phyloP scores from a whole-genome alignment of 495 filamentous ascomycete species.

The Gamarada debralockiae region DNA sequence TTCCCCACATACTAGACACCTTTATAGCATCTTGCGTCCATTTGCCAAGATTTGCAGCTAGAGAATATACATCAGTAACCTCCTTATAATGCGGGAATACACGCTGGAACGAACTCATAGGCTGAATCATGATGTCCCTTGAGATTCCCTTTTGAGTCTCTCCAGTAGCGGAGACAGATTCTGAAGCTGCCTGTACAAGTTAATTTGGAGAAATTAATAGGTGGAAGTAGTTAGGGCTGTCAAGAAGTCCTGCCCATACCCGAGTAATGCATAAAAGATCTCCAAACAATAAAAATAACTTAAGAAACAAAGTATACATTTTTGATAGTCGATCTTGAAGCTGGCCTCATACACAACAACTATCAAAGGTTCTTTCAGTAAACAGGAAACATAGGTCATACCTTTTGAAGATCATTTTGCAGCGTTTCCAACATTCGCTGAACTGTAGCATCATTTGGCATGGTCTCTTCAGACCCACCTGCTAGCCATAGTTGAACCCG shows the following conservation, averaged over 20 bases:
- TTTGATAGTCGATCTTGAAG: too few relatives aligned
- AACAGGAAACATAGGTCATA: neutral
- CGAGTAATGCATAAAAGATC: too few relatives aligned
- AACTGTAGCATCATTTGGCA: slow-evolving; percentile 6
- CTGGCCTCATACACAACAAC: neutral
- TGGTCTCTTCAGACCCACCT: neutral
- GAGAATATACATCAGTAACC: neutral
- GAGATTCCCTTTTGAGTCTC: neutral
- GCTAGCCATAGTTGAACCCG: slow-evolving; percentile 1
- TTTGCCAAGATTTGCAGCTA: neutral
- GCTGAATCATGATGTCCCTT: neutral
- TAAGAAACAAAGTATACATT: too few relatives aligned
- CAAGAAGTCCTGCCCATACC: too few relatives aligned
- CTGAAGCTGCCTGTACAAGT: neutral
- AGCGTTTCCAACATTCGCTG: neutral
- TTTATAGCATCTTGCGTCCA: neutral
- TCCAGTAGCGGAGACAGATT: neutral
- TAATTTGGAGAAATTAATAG: neutral
- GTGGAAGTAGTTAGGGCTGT: too few relatives aligned
- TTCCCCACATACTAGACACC: neutral
- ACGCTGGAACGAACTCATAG: slow-evolving; percentile 4
- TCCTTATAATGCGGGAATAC: neutral
- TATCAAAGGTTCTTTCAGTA: neutral
- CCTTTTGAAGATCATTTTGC: slow-evolving; percentile 1
- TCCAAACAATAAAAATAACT: too few relatives aligned